Base-by-base conservation (phyloP, 805 yeast species). In the Nakazawaea molendinolei region DNA sequence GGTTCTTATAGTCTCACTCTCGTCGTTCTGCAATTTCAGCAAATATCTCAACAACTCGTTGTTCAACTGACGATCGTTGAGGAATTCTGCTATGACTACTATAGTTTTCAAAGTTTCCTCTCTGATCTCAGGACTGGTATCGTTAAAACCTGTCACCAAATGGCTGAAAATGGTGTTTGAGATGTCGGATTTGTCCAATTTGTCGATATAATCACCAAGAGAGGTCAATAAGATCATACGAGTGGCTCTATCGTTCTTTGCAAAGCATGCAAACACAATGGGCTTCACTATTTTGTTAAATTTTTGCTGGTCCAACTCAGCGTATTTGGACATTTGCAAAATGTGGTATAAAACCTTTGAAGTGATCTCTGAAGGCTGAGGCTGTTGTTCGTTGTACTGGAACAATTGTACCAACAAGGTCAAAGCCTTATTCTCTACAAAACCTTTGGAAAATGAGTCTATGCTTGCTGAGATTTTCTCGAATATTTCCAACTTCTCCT, bases 21-120 rank as follows among this genome's bases (percentile, higher is more conserved):
- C 76, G 52, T 86, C 95, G 55, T 68, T 72, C 52, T 86, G 95
- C 8, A 86, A 69, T 47, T 79, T 84, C 0, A 97, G 97, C 37
- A 90, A 62, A 37, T 75, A 69, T 45, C 94, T 71, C 37, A 90
- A 61, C 16, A 90, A 60, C 33, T 92, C 97, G 49, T 87, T 87
- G 54, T 90, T 90, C 33, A 89, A 63, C 53, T 84, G 95, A 38
- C 95, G 71, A 25, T 78, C 85, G 0, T 84, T 71, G 2, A 90
- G 68, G 47, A 75, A 76, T 15, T 76, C 74, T 1, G 79, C 74
- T 19, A 89, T 60, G 7, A 52, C 51, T 3, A 76, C 61, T 14
- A 74, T 60, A 3, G 86, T 73, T 33, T 79, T 80, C 25, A 90
- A 63, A 0, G 97, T 84, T 35, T 79, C 85, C 45, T 83, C 83